Evolutionary conservation across 1,284 basidiomycete genomes (phyloP).

Genomic region (Trametes versicolor): DNA sequence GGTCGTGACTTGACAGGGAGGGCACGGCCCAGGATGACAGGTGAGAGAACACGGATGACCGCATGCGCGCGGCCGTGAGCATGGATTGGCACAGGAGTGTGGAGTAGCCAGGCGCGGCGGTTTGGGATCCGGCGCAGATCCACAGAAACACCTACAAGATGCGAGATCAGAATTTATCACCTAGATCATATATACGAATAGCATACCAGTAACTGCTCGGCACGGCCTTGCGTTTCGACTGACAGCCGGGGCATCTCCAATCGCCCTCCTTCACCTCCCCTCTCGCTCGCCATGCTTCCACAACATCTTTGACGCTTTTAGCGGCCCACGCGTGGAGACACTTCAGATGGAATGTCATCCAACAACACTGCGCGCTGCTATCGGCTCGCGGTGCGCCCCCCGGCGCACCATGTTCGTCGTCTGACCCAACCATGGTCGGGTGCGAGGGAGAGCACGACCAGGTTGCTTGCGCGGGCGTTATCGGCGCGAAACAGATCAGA

Average conservation of each 20-base stretch:
- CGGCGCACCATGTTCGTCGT: constrained; percentile 40
- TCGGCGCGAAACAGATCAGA: constrained; percentile 79
- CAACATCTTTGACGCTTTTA: constrained; percentile 81
- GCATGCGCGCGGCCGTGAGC: constrained; percentile 72
- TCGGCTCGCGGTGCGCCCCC: constrained; percentile 27
- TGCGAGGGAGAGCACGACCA: constrained; percentile 82
- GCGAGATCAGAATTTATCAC: background rate
- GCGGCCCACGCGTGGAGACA: constrained; percentile 83
- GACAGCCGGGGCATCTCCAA: constrained; percentile 92
- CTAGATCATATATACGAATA: background rate
- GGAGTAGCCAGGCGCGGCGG: constrained; percentile 77
- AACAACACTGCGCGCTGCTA: constrained; percentile 70
- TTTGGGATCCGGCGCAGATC: constrained; percentile 75
- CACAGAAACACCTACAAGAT: constrained; percentile 81
- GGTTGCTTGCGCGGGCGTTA: constrained; percentile 76
- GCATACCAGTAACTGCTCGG: constrained; percentile 76
- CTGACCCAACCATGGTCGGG: constrained; percentile 49
- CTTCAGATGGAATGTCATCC: constrained; percentile 86
- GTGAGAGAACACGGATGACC: constrained; percentile 76
- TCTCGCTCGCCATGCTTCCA: constrained; percentile 78
- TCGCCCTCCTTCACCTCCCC: constrained; percentile 75
- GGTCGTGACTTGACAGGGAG: constrained; percentile 67
- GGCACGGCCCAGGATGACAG: constrained; percentile 84
- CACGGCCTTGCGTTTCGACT: constrained; percentile 71
- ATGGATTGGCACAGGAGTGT: constrained; percentile 86